Conservation (phyloP, 306 rosid genomes). For the Dryas drummondii region DNA sequence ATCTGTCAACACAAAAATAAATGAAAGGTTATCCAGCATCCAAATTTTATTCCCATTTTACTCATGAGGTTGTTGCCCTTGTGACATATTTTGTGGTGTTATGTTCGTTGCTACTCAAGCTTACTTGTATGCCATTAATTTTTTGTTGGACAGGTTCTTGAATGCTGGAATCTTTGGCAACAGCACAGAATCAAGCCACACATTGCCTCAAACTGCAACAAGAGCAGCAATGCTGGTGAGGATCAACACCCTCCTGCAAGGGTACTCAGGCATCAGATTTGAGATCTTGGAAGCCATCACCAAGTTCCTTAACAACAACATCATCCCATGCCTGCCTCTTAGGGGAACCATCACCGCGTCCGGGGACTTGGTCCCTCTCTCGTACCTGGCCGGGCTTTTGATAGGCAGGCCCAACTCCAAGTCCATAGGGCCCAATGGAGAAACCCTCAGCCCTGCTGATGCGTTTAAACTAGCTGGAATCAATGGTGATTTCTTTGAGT, state of each 20-base stretch:
- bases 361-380: slow-evolving; percentile 82
- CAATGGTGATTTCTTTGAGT: slow-evolving; percentile 64
- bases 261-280: slow-evolving; percentile 85
- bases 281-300: slow-evolving; percentile 80
- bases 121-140: neutral
- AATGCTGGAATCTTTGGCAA: slow-evolving; percentile 88
- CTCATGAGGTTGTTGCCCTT: too few relatives aligned
- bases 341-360: slow-evolving; percentile 84
- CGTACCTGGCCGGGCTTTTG: slow-evolving; percentile 79
- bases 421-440: slow-evolving; percentile 66
- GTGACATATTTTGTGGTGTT: too few relatives aligned
- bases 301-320: slow-evolving; percentile 60
- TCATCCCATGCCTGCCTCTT: slow-evolving; percentile 82
- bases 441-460: slow-evolving; percentile 49
- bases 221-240: slow-evolving; percentile 93
- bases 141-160: slow-evolving; percentile 57
- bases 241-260: slow-evolving; percentile 89
- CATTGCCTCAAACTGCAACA: slow-evolving; percentile 63
- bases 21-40: too few relatives aligned
- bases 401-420: slow-evolving; percentile 79
- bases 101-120: neutral
- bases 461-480: slow-evolving; percentile 71
- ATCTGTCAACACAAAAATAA: too few relatives aligned
- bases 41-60: too few relatives aligned
- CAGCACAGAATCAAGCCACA: slow-evolving; percentile 55